A percentile compares a stretch with the other conserved stretches of the same genome.
Conservation (phyloP, 1,284 basidiomycete species). For the Cronartium quercuum region DNA sequence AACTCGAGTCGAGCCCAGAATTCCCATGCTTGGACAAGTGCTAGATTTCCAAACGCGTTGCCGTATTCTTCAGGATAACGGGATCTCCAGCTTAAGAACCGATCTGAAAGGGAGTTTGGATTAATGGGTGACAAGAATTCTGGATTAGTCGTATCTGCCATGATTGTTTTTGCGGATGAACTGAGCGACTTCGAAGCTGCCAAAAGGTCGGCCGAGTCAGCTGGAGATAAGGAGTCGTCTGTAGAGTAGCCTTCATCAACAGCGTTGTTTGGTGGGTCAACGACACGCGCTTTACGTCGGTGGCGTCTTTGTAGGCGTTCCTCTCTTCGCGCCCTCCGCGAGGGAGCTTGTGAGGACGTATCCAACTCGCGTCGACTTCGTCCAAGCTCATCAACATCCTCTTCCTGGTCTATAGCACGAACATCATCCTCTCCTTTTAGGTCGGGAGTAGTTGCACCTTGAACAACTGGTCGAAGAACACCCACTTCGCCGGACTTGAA, state of each 20-base stretch:
- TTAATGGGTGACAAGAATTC: conserved; percentile 73
- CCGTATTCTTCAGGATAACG: conserved; percentile 72
- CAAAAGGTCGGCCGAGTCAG: conserved; percentile 65
- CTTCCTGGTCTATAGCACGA: conserved; percentile 49
- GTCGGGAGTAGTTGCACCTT: background rate
- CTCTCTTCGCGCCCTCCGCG: conserved; percentile 47
- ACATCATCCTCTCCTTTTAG: conserved; percentile 48
- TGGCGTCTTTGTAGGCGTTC: conserved; percentile 50
- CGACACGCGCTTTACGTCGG: conserved; percentile 54
- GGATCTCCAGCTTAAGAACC: conserved; percentile 74
- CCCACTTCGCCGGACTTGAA: conserved; percentile 59
- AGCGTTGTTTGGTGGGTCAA: conserved; percentile 42
- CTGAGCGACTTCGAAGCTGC: conserved; percentile 60
- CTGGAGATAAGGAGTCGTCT: conserved; percentile 63
- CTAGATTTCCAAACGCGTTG: conserved; percentile 82
- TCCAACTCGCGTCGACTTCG: conserved; percentile 41
- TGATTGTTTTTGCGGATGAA: conserved; percentile 57
- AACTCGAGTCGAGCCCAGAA: conserved; percentile 86
- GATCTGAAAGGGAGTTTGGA: conserved; percentile 58
- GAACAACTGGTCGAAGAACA: conserved; percentile 19
- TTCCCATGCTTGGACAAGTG: conserved; percentile 86
- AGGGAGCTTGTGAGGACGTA: conserved; percentile 2
- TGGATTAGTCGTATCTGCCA: conserved; percentile 71
- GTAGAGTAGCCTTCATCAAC: conserved; percentile 73
- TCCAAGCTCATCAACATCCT: conserved; percentile 60